Evolutionary conservation across 2,329 filamentous ascomycete genomes (phyloP).

Genomic region (Fusarium phyllophilum): DNA sequence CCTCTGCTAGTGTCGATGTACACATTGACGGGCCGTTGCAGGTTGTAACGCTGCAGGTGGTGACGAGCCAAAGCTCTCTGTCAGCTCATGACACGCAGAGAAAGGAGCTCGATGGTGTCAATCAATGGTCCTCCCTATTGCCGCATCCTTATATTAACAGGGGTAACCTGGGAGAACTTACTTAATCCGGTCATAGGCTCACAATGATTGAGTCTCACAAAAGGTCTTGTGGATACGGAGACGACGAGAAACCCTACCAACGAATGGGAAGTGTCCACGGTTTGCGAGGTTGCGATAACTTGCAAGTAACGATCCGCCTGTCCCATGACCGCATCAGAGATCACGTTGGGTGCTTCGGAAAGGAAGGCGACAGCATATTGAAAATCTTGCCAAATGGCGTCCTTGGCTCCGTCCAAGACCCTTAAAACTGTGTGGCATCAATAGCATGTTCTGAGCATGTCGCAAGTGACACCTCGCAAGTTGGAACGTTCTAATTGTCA

Average conservation of each 20-base stretch:
- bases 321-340: neutral
- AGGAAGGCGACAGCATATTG: neutral
- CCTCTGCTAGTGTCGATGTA: constrained; percentile 5
- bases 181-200: constrained; percentile 30
- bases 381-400: neutral
- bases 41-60: constrained; percentile 15
- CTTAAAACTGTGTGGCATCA: constrained; percentile 29
- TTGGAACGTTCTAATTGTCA: constrained; percentile 21
- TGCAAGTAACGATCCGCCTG: constrained; percentile 7
- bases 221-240: neutral
- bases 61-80: constrained; percentile 1
- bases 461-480: constrained; percentile 24
- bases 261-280: neutral
- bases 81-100: constrained; percentile 14
- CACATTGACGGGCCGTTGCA: constrained; percentile 30
- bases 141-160: constrained; percentile 23
- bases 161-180: constrained; percentile 23
- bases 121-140: constrained; percentile 31
- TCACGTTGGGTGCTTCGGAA: neutral
- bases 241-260: neutral
- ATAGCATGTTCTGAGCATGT: constrained; percentile 33
- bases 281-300: neutral
- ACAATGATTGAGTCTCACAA: constrained; percentile 7
- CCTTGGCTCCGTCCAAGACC: neutral
- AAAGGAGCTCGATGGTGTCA: constrained; percentile 8